Base-by-base conservation (phyloP, 495 filamentous ascomycete species). In the Astrothelium macrocarpum region DNA sequence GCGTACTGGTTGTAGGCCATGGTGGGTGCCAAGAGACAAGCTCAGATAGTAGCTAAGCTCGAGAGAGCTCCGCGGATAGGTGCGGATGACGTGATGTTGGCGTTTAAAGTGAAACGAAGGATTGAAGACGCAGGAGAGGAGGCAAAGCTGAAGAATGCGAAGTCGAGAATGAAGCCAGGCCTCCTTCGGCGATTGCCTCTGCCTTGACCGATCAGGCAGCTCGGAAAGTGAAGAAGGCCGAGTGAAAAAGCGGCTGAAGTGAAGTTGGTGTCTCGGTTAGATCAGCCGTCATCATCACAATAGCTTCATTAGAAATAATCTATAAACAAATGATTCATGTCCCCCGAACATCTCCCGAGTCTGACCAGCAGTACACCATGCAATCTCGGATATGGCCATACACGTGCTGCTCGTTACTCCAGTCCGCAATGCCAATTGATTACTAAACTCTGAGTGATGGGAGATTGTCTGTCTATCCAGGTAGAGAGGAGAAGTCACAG, bases 1-100 rank as follows among this genome's bases (percentile, higher is more conserved):
- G 53, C 59, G 36, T 70, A 70, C 61, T 65, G 66, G 32, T 68
- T 68, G 63, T 70, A 70, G 29, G 49, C 59, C 68, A 70, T 70
- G 53, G 29, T 62, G 60, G 5, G 34, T 10, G 23, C 29, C 9
- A 29, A n/a, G 10, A n/a, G 18, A 25, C 2, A 32, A 32, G 61
- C 61, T 31, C 32, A 32, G 18, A 34, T 46, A 32, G 4, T 32
- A 31, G 59, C 11, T n/a, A 32, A 25, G 59, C n/a, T 53, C 20
- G 18, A 53, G 18, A 43, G 32, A 32, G 61, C 39, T 31, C 25
- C 61, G 10, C 60, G 60, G 60, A 42, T 32, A 16, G 18, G 2
- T 12, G 31, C 60, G 60, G 60, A 62, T 62, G 60, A 62, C 60
- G 49, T 56, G 49, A 56, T 56, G 49, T 26, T 9, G 23, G 49